A percentile compares a stretch with the other conserved stretches of the same genome.
Conservation (phyloP, 2,329 filamentous ascomycete species). For the Fusarium drepaniforme region DNA sequence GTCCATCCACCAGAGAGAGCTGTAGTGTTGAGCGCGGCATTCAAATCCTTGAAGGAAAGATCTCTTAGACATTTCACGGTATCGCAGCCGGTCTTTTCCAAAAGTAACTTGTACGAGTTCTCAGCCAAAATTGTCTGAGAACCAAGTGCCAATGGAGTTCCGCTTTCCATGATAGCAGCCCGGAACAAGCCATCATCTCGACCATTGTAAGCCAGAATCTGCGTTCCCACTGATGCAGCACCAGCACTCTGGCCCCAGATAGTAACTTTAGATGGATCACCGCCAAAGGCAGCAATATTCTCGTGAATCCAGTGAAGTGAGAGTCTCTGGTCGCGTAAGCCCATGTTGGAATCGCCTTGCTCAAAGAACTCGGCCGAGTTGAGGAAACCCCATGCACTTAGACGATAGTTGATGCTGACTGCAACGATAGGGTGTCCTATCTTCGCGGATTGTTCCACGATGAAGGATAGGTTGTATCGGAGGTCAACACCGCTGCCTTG, state of each 20-base stretch:
- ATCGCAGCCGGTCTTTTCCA: constrained; percentile 13
- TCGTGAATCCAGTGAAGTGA: constrained; percentile 62
- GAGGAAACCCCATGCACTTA: constrained; percentile 59
- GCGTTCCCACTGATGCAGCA: constrained; percentile 17
- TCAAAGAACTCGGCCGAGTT: constrained; percentile 54
- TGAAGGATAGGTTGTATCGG: constrained; percentile 70
- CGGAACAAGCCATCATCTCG: constrained; percentile 27
- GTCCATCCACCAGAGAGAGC: constrained; percentile 13
- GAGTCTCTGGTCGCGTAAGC: constrained; percentile 61
- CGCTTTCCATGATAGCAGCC: constrained; percentile 22
- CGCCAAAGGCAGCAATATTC: constrained; percentile 60
- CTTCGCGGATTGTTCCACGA: constrained; percentile 58
- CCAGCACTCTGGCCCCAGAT: constrained; percentile 49
- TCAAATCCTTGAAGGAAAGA: constrained; percentile 4
- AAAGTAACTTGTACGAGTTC: constrained; percentile 1
- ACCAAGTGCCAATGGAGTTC: constrained; percentile 3
- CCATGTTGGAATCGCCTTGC: constrained; percentile 59
- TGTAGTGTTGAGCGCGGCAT: constrained; percentile 18
- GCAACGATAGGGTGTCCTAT: constrained; percentile 50
- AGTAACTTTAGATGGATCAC: constrained; percentile 58
- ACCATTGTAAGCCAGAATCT: constrained; percentile 26
- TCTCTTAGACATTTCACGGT: constrained; percentile 7
- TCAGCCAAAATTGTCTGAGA: constrained; percentile 11
- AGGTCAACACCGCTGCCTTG: constrained; percentile 56
- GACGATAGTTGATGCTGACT: constrained; percentile 38